Evolutionary conservation across 2,329 filamentous ascomycete species (phyloP).

Genomic region (Botrytis medusae): DNA sequence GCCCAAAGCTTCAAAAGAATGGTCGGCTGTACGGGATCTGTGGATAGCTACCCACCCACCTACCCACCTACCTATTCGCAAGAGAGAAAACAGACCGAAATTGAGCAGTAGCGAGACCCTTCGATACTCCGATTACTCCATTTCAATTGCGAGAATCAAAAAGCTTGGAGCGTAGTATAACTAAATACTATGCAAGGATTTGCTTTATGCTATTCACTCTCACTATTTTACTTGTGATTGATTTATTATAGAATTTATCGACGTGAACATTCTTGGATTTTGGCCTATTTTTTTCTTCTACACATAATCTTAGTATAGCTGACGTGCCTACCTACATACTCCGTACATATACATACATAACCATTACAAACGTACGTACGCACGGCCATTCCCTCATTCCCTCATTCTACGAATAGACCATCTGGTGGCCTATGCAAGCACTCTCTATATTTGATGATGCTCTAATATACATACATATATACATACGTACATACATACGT

Average conservation of each 20-base stretch:
- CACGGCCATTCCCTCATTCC: neutral
- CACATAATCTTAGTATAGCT: no score
- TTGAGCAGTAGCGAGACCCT: no score
- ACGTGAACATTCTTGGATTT: no score
- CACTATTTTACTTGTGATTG: neutral
- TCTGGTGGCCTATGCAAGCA: neutral
- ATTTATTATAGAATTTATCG: neutral
- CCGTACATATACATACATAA: no score
- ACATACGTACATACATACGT: no score
- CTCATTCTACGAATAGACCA: conserved; percentile 3
- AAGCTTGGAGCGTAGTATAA: no score
- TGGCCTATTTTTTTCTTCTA: neutral
- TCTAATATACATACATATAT: neutral
- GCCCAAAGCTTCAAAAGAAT: neutral
- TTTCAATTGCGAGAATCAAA: no score
- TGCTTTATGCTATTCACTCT: neutral
- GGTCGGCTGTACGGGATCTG: neutral
- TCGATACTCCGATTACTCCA: no score
- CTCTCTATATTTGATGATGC: neutral
- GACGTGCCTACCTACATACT: neutral
- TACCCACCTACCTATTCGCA: neutral
- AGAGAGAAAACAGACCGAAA: no score
- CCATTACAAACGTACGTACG: neutral
- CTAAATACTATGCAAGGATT: no score
- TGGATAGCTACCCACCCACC: neutral